Evolutionary conservation across 1,284 basidiomycete species (phyloP).

Genomic region (Ustilago loliicola): DNA sequence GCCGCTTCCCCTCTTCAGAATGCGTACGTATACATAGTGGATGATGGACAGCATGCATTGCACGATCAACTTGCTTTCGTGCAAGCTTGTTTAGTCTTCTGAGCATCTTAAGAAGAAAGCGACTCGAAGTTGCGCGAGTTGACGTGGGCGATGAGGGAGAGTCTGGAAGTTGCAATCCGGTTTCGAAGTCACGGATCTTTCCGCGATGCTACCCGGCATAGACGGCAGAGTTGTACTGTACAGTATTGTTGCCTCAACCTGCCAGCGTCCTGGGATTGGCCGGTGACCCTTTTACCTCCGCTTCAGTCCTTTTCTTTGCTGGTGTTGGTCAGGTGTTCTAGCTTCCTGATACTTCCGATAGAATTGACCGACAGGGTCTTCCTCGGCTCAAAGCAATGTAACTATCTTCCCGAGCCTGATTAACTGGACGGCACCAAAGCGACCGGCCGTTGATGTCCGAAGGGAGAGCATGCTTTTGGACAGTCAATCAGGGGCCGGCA

Average conservation of each 20-base stretch:
- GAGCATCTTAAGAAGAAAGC: neutral
- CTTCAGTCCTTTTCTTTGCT: neutral
- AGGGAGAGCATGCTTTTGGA: too few relatives aligned
- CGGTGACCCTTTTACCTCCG: slow-evolving; percentile 1
- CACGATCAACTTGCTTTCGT: neutral
- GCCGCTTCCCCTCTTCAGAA: neutral
- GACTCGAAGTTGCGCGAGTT: neutral
- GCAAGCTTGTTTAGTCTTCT: neutral
- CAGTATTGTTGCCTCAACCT: neutral
- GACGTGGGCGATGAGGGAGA: neutral
- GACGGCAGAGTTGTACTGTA: neutral
- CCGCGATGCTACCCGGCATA: slow-evolving; percentile 5
- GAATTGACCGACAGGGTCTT: slow-evolving; percentile 19
- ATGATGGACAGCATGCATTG: neutral
- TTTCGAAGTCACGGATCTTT: slow-evolving; percentile 13
- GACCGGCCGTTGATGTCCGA: too few relatives aligned
- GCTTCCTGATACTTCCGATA: slow-evolving; percentile 11
- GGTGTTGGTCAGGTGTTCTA: slow-evolving; percentile 5
- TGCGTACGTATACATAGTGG: neutral
- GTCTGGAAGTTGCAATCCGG: neutral
- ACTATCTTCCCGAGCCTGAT: neutral
- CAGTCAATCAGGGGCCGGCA: neutral
- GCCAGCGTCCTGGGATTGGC: slow-evolving; percentile 13
- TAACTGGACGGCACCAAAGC: too few relatives aligned
- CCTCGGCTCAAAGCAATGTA: neutral